Conservation (phyloP, 352 stramenopile genomes). For the Globisporangium ultimum region DNA sequence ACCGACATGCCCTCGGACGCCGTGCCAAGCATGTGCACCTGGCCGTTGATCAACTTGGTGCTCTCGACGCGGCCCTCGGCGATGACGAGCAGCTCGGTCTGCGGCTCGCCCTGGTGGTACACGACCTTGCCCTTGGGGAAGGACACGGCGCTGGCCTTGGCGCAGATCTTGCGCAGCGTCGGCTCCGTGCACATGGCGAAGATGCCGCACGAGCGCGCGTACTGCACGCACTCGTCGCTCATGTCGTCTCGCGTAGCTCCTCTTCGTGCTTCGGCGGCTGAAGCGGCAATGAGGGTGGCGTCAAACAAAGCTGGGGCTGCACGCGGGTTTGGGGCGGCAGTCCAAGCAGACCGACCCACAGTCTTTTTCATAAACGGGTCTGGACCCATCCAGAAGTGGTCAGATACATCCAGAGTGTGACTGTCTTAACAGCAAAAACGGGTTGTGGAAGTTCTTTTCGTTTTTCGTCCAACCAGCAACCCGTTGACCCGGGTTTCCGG, state of each 20-base stretch:
- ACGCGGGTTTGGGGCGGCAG: neutral
- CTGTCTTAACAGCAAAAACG: neutral
- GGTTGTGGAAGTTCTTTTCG: too few relatives aligned
- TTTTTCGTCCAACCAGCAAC: neutral
- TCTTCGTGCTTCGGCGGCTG: constrained; percentile 6
- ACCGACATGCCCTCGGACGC: constrained; percentile 50
- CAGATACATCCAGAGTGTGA: constrained; percentile 1
- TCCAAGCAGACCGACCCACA: neutral
- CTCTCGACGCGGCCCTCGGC: constrained; percentile 59
- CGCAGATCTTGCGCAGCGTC: constrained; percentile 79
- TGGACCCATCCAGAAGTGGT: neutral
- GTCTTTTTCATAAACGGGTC: neutral
- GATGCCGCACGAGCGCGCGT: constrained; percentile 64
- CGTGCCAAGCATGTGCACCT: constrained; percentile 70
- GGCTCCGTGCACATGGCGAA: constrained; percentile 82
- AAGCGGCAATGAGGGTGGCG: constrained; percentile 15
- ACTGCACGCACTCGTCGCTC: constrained; percentile 60
- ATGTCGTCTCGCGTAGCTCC: constrained; percentile 2
- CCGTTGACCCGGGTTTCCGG: neutral
- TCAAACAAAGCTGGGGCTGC: neutral
- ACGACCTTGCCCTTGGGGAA: constrained; percentile 76
- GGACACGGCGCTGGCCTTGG: constrained; percentile 47
- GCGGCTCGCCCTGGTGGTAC: constrained; percentile 75
- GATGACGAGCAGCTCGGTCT: constrained; percentile 81
- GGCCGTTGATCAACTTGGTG: constrained; percentile 80